These are phyloP conservation scores for Chlorociboria aeruginascens DNA, from an alignment of 495 filamentous ascomycete species.

Conservation along the genomic window DNA sequence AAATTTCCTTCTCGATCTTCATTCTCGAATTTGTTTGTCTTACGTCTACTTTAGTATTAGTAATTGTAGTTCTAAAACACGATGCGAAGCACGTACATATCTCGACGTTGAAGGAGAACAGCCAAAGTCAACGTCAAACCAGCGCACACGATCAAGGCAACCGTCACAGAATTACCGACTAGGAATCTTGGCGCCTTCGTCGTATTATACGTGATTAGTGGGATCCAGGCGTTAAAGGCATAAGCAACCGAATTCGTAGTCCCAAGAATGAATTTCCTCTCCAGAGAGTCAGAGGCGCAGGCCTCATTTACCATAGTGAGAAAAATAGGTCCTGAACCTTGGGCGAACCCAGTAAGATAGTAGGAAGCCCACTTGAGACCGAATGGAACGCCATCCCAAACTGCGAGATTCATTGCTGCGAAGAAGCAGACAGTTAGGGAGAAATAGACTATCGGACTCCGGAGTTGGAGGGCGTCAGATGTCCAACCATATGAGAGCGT, in stretches of 20 bases:
- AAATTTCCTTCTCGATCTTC: no score
- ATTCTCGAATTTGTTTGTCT: no score
- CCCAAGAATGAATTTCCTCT: constrained; percentile 13
- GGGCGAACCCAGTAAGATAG: constrained; percentile 30
- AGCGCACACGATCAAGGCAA: constrained; percentile 7
- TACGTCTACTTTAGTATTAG: no score
- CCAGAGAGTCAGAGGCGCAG: neutral
- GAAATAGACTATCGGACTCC: constrained; percentile 2
- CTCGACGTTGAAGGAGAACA: neutral
- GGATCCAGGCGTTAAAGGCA: constrained; percentile 28
- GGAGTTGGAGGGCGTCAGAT: constrained; percentile 1
- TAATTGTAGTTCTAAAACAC: no score
- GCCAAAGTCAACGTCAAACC: neutral
- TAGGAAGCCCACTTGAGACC: constrained; percentile 36
- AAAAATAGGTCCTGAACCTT: neutral
- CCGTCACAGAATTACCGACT: constrained; percentile 14
- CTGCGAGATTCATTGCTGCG: constrained; percentile 26
- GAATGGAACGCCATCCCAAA: constrained; percentile 27
- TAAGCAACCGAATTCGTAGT: constrained; percentile 32
- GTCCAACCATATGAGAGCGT: constrained; percentile 19
- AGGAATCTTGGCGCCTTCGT: constrained; percentile 13
- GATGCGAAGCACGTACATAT: neutral
- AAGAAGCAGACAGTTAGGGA: constrained; percentile 25
- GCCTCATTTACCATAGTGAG: constrained; percentile 1
- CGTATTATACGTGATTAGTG: constrained; percentile 18